A percentile compares a stretch with the other conserved stretches of the same genome.
Conservation (phyloP, 2,329 filamentous ascomycete species). For the Orbilia brochopaga region DNA sequence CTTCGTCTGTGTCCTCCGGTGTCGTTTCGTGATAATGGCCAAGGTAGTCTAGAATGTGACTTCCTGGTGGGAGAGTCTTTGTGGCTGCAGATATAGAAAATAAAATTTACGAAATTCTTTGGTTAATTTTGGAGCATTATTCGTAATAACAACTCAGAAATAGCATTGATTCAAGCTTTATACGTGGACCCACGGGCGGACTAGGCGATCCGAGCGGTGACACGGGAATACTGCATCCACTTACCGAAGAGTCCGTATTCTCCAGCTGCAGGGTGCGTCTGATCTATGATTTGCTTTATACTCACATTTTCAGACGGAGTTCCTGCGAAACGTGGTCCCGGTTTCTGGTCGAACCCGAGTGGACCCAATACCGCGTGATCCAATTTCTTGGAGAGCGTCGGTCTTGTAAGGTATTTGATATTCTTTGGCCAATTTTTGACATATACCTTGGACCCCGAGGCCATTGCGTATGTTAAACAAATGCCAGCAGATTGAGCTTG, state of each 20-base stretch:
- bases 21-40: conserved; percentile 64
- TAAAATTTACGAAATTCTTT: conserved; percentile 11
- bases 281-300: conserved; percentile 48
- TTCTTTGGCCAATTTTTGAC: conserved; percentile 47
- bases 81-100: conserved; percentile 58
- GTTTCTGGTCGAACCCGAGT: conserved; percentile 30
- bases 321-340: conserved; percentile 35
- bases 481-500: too few relatives aligned
- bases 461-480: conserved; percentile 13
- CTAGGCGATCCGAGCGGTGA: conserved; percentile 36
- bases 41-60: conserved; percentile 68
- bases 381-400: conserved; percentile 43
- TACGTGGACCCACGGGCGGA: conserved; percentile 14
- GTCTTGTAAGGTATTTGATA: conserved; percentile 39
- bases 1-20: conserved; percentile 57
- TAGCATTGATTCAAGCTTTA: not conserved
- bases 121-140: not conserved
- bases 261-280: conserved; percentile 36
- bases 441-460: conserved; percentile 23
- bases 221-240: conserved; percentile 5
- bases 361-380: conserved; percentile 30
- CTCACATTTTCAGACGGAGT: conserved; percentile 47
- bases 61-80: conserved; percentile 63
- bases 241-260: conserved; percentile 50
- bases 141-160: not conserved